Evolutionary conservation across 2,329 filamentous ascomycete species (phyloP), one percentile per base, ranked within the genome.

Genomic region (Fusarium robinianum): DNA sequence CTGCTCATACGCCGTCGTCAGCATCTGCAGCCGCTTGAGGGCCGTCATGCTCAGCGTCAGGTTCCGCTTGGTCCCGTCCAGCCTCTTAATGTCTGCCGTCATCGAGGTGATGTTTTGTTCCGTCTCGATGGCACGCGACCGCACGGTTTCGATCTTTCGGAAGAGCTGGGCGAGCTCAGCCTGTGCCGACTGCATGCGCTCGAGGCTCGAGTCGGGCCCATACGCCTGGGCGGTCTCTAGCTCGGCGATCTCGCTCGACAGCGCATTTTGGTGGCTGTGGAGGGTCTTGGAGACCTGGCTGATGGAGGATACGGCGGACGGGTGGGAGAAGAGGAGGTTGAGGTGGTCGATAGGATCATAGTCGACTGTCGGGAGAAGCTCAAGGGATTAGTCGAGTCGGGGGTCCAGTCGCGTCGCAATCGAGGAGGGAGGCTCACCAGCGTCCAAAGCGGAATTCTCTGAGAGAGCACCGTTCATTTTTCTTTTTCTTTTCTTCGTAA

Each of bases 1-100:
- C 72, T 99, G 94, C 66, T 97, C 94, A 70, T 97, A 99, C n/a
- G 94, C 94, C 4, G 94, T 97, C 5, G 94, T 97, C 65, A 99
- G 74, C 94, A 99, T 99, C 76, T 99, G 94, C 60, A 99, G 78
- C 32, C 94, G 81, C 75, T 99, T 99, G 62, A 99, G 76, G 15
- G 92, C 92, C 29, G 94, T 99, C 94, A 99, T 99, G 55, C 90
- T 96, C 40, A 95, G 78, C 8, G 94, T 96, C 50, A 99, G 78
- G 70, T 99, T 99, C 68, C 87, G 87, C 76, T 99, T 99, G 24
- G 94, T 96, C 68, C 88, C 88, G 70, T 99, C 94, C 54, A 99
- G 79, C 57, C 92, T 85, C 74, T 99, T 99, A 68, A 99, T 99
- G 64, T 99, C 94, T 46, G 94, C 90, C 49, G 94, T 99, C 94